Evolutionary conservation across 352 stramenopile genomes (phyloP), one percentile per base, ranked within the genome.

Genomic region (Phytophthora litchii): DNA sequence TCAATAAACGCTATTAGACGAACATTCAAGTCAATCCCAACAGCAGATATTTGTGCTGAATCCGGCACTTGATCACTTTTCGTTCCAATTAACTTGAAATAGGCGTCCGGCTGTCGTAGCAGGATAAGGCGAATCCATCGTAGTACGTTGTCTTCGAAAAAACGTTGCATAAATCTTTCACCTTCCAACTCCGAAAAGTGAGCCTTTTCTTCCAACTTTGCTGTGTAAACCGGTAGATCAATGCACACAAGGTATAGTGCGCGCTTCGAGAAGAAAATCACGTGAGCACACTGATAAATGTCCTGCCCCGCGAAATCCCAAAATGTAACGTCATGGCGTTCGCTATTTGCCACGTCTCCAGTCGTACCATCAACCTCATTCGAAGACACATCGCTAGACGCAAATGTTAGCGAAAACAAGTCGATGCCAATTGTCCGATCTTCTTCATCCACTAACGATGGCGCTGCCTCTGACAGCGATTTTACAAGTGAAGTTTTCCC

Each of bases 241-340:
- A 68, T 46, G 17, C 60, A 68, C 0, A 68, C 0, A 9, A 68
- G 16, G 27, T 70, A 65, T 4, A 50, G 11, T 1, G 47, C 60
- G 0, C 49, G 55, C 25, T 53, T 25, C 5, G 54, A 64, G 16
- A 56, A 70, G 20, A 65, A 70, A 7, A 70, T 7, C 13, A 54
- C 38, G 17, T 70, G 54, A 3, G 54, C 19, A 1, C 57, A 42
- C 2, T 65, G 54, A 23, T 70, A 70, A 7, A 64, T 40, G 17
- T 65, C 44, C 12, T 70, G 54, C 1, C 61, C 61, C 4, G 61
- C 61, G 6, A 60, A 60, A 37, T 65, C 47, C 61, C 61, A 70
- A 1, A 70, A 56, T 1, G 40, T 59, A 6, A 59, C 31, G 14
- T 64, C 25, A 16, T 62, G 23, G 0, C 11, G 13, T 25, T 58